A percentile compares a stretch with the other conserved stretches of the same genome.
These are phyloP conservation scores for Beta lomatogona DNA, from an alignment of 179 eudicot genomes.

Conservation along the genomic window DNA sequence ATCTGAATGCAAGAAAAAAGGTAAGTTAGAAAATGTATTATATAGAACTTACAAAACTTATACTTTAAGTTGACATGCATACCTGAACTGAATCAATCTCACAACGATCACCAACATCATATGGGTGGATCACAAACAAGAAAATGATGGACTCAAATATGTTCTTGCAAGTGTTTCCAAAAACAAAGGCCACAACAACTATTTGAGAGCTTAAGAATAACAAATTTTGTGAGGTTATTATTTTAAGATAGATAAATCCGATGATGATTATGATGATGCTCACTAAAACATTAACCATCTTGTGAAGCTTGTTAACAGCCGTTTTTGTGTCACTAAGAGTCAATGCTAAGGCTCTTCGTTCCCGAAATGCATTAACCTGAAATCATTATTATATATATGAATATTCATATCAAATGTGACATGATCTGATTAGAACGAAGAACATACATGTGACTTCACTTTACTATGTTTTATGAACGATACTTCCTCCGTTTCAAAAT, in stretches of 20 bases:
- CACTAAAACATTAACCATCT: slow-evolving; percentile 66
- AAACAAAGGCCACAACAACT: slow-evolving; percentile 77
- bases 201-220: slow-evolving; percentile 73
- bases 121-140: slow-evolving; percentile 78
- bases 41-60: neutral
- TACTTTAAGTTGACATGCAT: neutral
- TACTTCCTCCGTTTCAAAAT: too few species aligned
- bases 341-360: slow-evolving; percentile 73
- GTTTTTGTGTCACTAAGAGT: slow-evolving; percentile 83
- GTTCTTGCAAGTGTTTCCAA: slow-evolving; percentile 87
- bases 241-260: slow-evolving; percentile 46
- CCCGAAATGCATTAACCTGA: slow-evolving; percentile 76
- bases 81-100: slow-evolving; percentile 88
- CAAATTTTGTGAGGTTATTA: slow-evolving; percentile 56
- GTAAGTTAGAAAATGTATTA: neutral
- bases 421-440: too few species aligned
- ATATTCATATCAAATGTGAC: neutral
- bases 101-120: slow-evolving; percentile 84
- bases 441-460: too few species aligned
- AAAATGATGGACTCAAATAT: slow-evolving; percentile 79
- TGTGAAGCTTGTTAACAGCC: slow-evolving; percentile 78
- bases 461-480: too few species aligned
- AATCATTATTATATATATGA: neutral
- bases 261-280: slow-evolving; percentile 50
- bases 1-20: slow-evolving; percentile 63